These are phyloP conservation scores for Verbena officinalis DNA, from an alignment of 257 asterid species.

Conservation along the genomic window DNA sequence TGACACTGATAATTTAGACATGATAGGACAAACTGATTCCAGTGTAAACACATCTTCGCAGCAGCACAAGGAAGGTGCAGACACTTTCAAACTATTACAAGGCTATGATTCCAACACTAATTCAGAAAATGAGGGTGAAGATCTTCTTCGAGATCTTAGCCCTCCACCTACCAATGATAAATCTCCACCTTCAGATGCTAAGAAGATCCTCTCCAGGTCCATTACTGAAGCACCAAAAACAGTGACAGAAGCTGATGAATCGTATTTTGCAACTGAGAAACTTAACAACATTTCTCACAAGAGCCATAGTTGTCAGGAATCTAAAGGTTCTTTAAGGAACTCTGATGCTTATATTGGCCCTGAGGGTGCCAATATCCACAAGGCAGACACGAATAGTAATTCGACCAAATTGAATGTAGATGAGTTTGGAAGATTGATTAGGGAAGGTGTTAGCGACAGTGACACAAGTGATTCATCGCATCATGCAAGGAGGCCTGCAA, in stretches of 20 bases:
- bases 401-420: slow-evolving; percentile 55
- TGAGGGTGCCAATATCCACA: slow-evolving; percentile 35
- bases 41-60: slow-evolving; percentile 34
- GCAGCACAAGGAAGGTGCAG: slow-evolving; percentile 37
- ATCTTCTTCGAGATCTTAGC: slow-evolving; percentile 35
- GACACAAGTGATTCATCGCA: slow-evolving; percentile 68
- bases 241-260: slow-evolving; percentile 34
- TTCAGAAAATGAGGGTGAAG: slow-evolving; percentile 47
- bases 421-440: slow-evolving; percentile 89
- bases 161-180: slow-evolving; percentile 34
- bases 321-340: slow-evolving; percentile 35
- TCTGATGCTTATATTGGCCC: slow-evolving; percentile 24
- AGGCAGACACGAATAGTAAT: slow-evolving; percentile 38
- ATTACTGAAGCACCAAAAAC: slow-evolving; percentile 35
- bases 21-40: slow-evolving; percentile 23
- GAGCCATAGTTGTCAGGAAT: slow-evolving; percentile 32
- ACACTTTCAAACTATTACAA: slow-evolving; percentile 59
- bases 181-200: slow-evolving; percentile 36
- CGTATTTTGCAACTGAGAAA: slow-evolving; percentile 29
- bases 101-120: slow-evolving; percentile 58
- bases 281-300: slow-evolving; percentile 37
- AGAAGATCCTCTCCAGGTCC: slow-evolving; percentile 24
- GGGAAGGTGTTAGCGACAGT: slow-evolving; percentile 79
- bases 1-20: slow-evolving; percentile 37
- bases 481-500: slow-evolving; percentile 47